Evolutionary conservation across 2,329 filamentous ascomycete species (phyloP).

Genomic region (Berkeleyomyces rouxiae): DNA sequence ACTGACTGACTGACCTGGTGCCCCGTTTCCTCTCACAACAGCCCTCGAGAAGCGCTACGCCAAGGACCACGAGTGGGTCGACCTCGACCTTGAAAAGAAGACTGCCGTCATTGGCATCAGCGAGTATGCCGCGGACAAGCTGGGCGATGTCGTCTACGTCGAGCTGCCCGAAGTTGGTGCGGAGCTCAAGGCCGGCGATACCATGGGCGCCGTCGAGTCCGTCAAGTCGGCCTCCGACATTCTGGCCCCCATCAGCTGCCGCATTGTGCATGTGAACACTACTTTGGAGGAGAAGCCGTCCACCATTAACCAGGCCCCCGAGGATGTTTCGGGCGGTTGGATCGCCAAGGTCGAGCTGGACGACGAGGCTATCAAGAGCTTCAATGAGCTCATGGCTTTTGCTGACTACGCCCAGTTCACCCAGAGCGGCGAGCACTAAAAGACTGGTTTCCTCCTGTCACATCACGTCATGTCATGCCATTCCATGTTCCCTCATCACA

Average conservation of each 20-base stretch:
- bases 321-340: slow-evolving; percentile 73
- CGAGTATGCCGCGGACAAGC: slow-evolving; percentile 74
- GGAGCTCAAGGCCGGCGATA: slow-evolving; percentile 58
- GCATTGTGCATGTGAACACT: slow-evolving; percentile 56
- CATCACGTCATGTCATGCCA: background rate
- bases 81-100: slow-evolving; percentile 67
- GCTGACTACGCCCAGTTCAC: slow-evolving; percentile 66
- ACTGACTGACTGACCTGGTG: background rate
- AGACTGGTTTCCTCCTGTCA: background rate
- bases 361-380: slow-evolving; percentile 46
- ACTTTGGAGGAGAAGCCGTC: slow-evolving; percentile 69
- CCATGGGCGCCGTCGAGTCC: slow-evolving; percentile 88
- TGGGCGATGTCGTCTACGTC: slow-evolving; percentile 94
- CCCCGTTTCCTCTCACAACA: slow-evolving; percentile 19
- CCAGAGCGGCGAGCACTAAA: slow-evolving; percentile 26
- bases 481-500: background rate
- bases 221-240: slow-evolving; percentile 98
- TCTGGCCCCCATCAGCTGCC: slow-evolving; percentile 70
- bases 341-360: slow-evolving; percentile 72
- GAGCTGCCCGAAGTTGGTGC: slow-evolving; percentile 65
- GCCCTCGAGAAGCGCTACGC: slow-evolving; percentile 70
- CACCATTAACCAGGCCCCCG: slow-evolving; percentile 77
- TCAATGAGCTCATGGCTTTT: slow-evolving; percentile 61
- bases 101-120: slow-evolving; percentile 74
- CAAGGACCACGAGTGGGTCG: slow-evolving; percentile 96